These are phyloP conservation scores for Cardiospermum halicacabum DNA, from an alignment of 345 rosid genomes.

Conservation along the genomic window DNA sequence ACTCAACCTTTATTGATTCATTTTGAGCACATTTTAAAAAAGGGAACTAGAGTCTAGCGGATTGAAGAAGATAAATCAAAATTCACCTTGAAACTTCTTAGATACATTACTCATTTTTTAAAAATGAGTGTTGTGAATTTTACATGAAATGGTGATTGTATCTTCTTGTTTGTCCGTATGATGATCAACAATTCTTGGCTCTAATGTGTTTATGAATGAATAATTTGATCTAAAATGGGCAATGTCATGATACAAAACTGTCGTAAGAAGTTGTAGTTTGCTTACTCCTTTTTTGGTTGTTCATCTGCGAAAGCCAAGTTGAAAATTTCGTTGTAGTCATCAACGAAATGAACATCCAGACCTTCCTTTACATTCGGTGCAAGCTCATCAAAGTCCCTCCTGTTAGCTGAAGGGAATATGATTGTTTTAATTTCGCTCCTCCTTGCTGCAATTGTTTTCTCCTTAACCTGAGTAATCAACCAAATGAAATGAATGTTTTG, in stretches of 20 bases:
- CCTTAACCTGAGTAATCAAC: slow-evolving; percentile 63
- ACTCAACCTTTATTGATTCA: too few species aligned
- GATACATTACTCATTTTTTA: neutral
- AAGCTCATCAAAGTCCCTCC: slow-evolving; percentile 93
- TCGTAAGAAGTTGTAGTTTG: slow-evolving; percentile 10
- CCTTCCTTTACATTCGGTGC: slow-evolving; percentile 86
- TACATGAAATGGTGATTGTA: neutral
- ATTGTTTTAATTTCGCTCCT: slow-evolving; percentile 82
- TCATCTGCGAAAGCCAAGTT: slow-evolving; percentile 55
- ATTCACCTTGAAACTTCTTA: neutral
- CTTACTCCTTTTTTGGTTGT: slow-evolving; percentile 15
- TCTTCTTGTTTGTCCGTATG: neutral
- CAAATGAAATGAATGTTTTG: too few species aligned
- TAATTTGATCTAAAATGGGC: neutral
- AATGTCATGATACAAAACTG: slow-evolving; percentile 15
- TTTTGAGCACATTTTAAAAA: too few species aligned
- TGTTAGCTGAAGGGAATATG: slow-evolving; percentile 85
- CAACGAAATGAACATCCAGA: slow-evolving; percentile 88
- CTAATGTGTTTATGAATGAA: neutral
- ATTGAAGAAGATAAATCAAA: too few species aligned
- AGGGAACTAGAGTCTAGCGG: too few species aligned
- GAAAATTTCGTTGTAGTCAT: slow-evolving; percentile 62
- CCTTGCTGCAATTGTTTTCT: slow-evolving; percentile 91
- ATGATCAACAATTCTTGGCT: slow-evolving; percentile 6
- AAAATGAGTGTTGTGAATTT: neutral